These are phyloP conservation scores for Kokia cookei DNA, from an alignment of 441 rosid genomes.

Conservation along the genomic window DNA sequence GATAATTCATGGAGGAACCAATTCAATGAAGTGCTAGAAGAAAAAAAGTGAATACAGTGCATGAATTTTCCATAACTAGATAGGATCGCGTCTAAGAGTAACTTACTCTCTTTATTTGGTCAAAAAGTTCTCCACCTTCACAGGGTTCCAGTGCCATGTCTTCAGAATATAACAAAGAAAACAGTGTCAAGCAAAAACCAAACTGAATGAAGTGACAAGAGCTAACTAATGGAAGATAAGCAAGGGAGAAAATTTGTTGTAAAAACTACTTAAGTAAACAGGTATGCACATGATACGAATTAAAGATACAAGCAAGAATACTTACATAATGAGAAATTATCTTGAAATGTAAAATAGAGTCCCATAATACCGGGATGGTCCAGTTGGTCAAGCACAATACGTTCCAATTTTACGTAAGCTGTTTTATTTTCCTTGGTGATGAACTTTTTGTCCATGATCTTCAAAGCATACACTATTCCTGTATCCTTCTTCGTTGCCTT, in stretches of 20 bases:
- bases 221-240: not conserved
- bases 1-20: not conserved
- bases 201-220: constrained; percentile 5
- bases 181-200: constrained; percentile 10
- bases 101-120: constrained; percentile 90
- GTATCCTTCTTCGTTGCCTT: constrained; percentile 91
- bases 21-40: not conserved
- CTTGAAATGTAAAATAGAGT: constrained; percentile 59
- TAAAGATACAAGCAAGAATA: constrained; percentile 20
- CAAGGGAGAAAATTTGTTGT: not conserved
- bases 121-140: constrained; percentile 98
- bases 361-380: constrained; percentile 69
- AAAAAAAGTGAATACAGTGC: not conserved
- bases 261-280: not conserved
- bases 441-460: constrained; percentile 97
- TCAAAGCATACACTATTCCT: constrained; percentile 83
- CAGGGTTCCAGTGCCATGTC: constrained; percentile 99
- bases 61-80: not conserved
- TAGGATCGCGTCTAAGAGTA: constrained; percentile 5
- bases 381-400: constrained; percentile 64
- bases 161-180: constrained; percentile 28
- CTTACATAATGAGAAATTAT: constrained; percentile 54
- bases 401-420: constrained; percentile 90
- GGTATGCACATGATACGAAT: not conserved
- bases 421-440: constrained; percentile 98